phyloP scores from a whole-genome alignment of 2,329 filamentous ascomycete species.

The Hymenoscyphus salicellus region DNA sequence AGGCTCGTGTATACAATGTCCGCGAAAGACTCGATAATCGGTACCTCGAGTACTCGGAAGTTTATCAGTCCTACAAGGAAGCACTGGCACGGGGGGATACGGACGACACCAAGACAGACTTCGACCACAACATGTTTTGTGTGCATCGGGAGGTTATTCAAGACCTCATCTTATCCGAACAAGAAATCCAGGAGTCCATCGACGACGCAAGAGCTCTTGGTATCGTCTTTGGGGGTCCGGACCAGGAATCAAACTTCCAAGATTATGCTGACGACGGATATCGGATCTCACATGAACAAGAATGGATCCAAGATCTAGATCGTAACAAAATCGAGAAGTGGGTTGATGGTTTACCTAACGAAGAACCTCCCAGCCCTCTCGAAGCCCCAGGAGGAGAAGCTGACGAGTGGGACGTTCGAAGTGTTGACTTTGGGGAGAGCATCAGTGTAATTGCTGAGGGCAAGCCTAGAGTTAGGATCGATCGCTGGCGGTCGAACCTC shows the following conservation, averaged over 20 bases:
- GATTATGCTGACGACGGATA: slow-evolving; percentile 23
- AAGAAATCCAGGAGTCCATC: slow-evolving; percentile 7
- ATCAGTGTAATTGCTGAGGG: slow-evolving; percentile 18
- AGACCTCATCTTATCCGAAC: slow-evolving; percentile 14
- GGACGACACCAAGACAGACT: slow-evolving; percentile 11
- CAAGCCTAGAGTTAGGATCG: slow-evolving; percentile 14
- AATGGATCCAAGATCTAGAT: slow-evolving; percentile 16
- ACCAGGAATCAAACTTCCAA: slow-evolving; percentile 20
- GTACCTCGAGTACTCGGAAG: slow-evolving; percentile 10
- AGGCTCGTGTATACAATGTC: slow-evolving; percentile 6
- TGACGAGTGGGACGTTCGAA: slow-evolving; percentile 16
- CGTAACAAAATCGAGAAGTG: slow-evolving; percentile 19
- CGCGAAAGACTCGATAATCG: slow-evolving; percentile 15
- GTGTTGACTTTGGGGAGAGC: slow-evolving; percentile 17
- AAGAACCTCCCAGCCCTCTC: neutral
- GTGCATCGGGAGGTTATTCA: slow-evolving; percentile 7
- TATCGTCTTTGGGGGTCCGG: slow-evolving; percentile 5
- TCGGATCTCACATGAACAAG: slow-evolving; percentile 18
- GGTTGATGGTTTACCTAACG: slow-evolving; percentile 15
- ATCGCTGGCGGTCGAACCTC: slow-evolving; percentile 13
- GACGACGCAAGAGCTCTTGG: slow-evolving; percentile 10
- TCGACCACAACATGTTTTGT: slow-evolving; percentile 16
- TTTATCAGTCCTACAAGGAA: slow-evolving; percentile 8
- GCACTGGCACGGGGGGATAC: neutral
- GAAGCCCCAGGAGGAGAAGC: neutral